Evolutionary conservation across 345 rosid species (phyloP).

Genomic region (Aquilaria sinensis): DNA sequence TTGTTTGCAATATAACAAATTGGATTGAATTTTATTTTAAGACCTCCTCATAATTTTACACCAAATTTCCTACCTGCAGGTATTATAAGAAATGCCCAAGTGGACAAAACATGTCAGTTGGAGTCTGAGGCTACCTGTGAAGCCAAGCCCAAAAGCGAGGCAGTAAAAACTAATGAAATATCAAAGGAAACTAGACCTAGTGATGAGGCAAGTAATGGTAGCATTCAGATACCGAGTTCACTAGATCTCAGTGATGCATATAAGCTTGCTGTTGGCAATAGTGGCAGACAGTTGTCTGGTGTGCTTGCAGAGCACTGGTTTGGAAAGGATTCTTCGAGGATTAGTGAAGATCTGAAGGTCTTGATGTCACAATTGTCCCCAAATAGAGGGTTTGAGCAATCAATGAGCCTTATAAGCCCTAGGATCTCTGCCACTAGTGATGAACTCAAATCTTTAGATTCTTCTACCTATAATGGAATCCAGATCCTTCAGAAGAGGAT

Average conservation of each 20-base stretch:
- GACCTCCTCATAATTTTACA: neutral
- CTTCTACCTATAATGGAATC: slow-evolving; percentile 40
- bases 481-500: slow-evolving; percentile 54
- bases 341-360: slow-evolving; percentile 62
- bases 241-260: slow-evolving; percentile 85
- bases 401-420: slow-evolving; percentile 54
- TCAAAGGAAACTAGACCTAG: slow-evolving; percentile 28
- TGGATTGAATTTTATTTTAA: too few relatives aligned
- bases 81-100: slow-evolving; percentile 24
- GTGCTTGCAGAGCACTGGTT: slow-evolving; percentile 58
- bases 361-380: slow-evolving; percentile 72
- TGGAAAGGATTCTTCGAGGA: slow-evolving; percentile 65
- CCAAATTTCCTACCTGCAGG: slow-evolving; percentile 24
- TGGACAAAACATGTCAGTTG: slow-evolving; percentile 13
- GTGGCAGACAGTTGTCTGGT: slow-evolving; percentile 49
- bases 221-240: slow-evolving; percentile 28
- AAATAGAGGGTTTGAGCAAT: slow-evolving; percentile 56
- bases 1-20: too few relatives aligned
- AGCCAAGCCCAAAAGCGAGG: slow-evolving; percentile 9
- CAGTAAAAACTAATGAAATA: slow-evolving; percentile 23
- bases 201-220: slow-evolving; percentile 24
- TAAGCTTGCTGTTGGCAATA: slow-evolving; percentile 56
- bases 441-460: slow-evolving; percentile 37
- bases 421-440: slow-evolving; percentile 41
- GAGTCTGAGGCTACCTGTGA: slow-evolving; percentile 20